phyloP scores from a whole-genome alignment of 805 yeast species.

The Kodamaea laetipori region DNA sequence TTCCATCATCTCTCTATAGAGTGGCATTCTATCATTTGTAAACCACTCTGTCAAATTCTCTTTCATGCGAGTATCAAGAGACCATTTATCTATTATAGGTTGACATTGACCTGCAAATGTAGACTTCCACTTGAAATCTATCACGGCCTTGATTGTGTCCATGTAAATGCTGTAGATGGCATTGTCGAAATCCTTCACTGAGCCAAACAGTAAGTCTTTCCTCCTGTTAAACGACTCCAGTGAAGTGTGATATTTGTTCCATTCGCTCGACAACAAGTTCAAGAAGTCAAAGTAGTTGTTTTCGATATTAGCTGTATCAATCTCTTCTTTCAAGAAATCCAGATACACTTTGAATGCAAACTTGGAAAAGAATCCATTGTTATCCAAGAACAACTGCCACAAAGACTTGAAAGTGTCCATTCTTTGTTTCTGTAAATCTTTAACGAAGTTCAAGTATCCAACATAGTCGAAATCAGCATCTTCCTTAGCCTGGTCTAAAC shows the following conservation, averaged over 20 bases:
- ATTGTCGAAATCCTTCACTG: conserved; percentile 10
- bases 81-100: conserved; percentile 41
- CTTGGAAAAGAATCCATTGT: conserved; percentile 26
- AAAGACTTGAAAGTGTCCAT: conserved; percentile 28
- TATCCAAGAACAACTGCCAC: conserved; percentile 36
- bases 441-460: conserved; percentile 31
- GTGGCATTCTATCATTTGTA: conserved; percentile 19
- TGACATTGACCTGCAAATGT: conserved; percentile 30
- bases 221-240: conserved; percentile 23
- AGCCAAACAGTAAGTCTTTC: conserved; percentile 8
- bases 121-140: conserved; percentile 30
- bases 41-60: conserved; percentile 25
- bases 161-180: conserved; percentile 20
- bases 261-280: conserved; percentile 16
- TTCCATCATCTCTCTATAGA: conserved; percentile 26
- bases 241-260: conserved; percentile 16
- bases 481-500: conserved; percentile 30
- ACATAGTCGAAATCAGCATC: conserved; percentile 42
- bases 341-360: conserved; percentile 27
- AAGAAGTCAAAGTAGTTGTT: conserved; percentile 27
- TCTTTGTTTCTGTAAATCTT: conserved; percentile 29
- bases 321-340: conserved; percentile 26
- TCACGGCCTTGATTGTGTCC: conserved; percentile 27
- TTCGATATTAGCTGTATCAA: conserved; percentile 19
- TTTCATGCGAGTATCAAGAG: conserved; percentile 32